These are phyloP conservation scores for Hypoxylon fuscum DNA, from an alignment of 495 filamentous ascomycete species.

Conservation along the genomic window DNA sequence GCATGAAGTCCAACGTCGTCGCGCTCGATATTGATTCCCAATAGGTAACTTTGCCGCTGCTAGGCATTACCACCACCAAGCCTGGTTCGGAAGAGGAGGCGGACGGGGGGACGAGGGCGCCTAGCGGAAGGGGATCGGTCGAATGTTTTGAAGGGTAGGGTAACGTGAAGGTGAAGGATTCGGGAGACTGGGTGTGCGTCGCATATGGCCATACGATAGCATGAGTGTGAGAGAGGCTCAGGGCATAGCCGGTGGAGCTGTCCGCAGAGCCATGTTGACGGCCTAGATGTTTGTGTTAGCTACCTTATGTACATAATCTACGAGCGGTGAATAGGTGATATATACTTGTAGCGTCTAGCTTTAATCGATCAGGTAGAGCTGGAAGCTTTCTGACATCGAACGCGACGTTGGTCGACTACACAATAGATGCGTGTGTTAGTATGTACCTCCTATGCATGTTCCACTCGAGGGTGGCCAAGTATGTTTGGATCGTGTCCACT, in stretches of 20 bases:
- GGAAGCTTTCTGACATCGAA: constrained; percentile 88
- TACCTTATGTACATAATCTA: constrained; percentile 30
- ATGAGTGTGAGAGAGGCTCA: constrained; percentile 79
- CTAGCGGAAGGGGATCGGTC: constrained; percentile 77
- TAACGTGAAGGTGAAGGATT: constrained; percentile 78
- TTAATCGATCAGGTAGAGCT: constrained; percentile 77
- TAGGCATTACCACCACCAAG: constrained; percentile 82
- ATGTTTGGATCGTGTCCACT: constrained; percentile 39
- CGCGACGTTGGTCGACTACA: constrained; percentile 83
- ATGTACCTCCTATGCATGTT: no score
- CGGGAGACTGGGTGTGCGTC: constrained; percentile 66
- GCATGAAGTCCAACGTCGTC: constrained; percentile 75
- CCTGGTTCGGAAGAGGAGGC: constrained; percentile 79
- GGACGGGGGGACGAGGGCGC: constrained; percentile 77
- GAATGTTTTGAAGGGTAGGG: constrained; percentile 72
- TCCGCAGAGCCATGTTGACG: constrained; percentile 71
- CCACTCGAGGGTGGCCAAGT: constrained; percentile 3
- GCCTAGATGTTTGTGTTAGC: constrained; percentile 44
- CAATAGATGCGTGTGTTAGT: constrained; percentile 35
- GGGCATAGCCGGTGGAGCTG: constrained; percentile 72
- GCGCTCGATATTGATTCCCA: constrained; percentile 94
- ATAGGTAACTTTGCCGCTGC: constrained; percentile 84
- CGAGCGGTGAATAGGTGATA: constrained; percentile 24
- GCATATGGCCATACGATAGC: constrained; percentile 92
- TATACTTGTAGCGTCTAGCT: constrained; percentile 67